A percentile compares a stretch with the other conserved stretches of the same genome.
Conservation (phyloP, 2,329 filamentous ascomycete species). For the Aspergillus sergii region DNA sequence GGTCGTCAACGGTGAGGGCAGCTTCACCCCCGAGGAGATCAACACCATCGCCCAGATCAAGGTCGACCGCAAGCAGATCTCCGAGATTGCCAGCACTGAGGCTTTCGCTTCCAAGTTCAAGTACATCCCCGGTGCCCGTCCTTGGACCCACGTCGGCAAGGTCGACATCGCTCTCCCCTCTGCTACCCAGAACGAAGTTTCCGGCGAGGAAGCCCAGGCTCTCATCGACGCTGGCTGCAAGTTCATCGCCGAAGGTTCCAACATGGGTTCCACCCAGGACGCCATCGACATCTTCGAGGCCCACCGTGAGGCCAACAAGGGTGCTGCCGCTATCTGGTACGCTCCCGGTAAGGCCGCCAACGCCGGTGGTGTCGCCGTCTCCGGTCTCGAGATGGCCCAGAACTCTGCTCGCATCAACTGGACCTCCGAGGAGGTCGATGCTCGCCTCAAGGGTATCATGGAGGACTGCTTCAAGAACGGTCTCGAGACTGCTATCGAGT, state of each 20-base stretch:
- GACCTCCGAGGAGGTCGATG: conserved; percentile 87
- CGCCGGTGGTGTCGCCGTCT: conserved; percentile 95
- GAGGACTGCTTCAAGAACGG: conserved; percentile 89
- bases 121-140: conserved; percentile 84
- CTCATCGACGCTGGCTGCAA: conserved; percentile 75
- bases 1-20: conserved; percentile 68
- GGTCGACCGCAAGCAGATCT: conserved; percentile 80
- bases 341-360: conserved; percentile 97
- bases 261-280: conserved; percentile 98
- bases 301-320: conserved; percentile 66
- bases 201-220: conserved; percentile 81
- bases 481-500: conserved; percentile 85
- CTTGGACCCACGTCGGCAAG: conserved; percentile 86
- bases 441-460: conserved; percentile 92
- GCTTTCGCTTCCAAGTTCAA: conserved; percentile 69
- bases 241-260: conserved; percentile 94
- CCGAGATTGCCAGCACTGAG: conserved; percentile 64
- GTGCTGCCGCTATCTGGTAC: conserved; percentile 80
- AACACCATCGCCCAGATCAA: conserved; percentile 80
- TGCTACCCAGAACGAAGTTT: conserved; percentile 98
- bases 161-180: conserved; percentile 91
- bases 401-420: conserved; percentile 86
- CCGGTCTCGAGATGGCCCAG: conserved; percentile 98
- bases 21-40: conserved; percentile 80
- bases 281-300: conserved; percentile 93